Conservation (phyloP, 2,329 filamentous ascomycete species). For the Thermochaetoides dissita region DNA sequence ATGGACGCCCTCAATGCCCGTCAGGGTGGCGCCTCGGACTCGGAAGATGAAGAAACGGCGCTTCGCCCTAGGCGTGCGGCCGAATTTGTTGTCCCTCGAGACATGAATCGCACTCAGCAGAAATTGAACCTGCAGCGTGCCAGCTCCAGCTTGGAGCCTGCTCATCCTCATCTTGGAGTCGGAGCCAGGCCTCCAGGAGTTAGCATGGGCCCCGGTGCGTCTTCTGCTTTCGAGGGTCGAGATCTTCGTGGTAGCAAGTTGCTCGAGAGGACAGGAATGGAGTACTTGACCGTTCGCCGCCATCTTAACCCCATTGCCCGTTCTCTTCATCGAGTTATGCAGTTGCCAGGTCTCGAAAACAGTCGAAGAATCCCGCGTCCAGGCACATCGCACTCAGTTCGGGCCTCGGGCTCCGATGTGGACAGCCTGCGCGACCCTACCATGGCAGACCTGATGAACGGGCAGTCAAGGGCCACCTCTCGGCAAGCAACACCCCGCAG, state of each 20-base stretch:
- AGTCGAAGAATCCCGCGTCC: conserved; percentile 31
- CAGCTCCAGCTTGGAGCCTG: conserved; percentile 55
- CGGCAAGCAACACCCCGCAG: conserved; percentile 16
- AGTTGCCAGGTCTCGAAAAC: conserved; percentile 38
- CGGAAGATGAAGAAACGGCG: conserved; percentile 5
- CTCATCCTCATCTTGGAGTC: conserved; percentile 28
- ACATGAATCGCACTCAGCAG: conserved; percentile 57
- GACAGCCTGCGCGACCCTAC: conserved; percentile 13
- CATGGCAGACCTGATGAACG: conserved; percentile 18
- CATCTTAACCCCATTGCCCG: conserved; percentile 58
- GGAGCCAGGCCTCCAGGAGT: conserved; percentile 3
- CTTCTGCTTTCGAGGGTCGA: too few relatives aligned
- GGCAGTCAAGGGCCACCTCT: not conserved
- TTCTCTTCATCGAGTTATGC: conserved; percentile 40
- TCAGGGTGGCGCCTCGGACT: not conserved
- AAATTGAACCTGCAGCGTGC: conserved; percentile 63
- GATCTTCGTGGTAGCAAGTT: conserved; percentile 41
- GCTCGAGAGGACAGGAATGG: conserved; percentile 55
- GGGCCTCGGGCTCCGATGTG: too few relatives aligned
- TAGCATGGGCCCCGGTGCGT: too few relatives aligned
- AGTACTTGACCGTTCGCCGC: conserved; percentile 60
- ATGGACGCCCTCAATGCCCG: conserved; percentile 4
- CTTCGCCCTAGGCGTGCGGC: conserved; percentile 20
- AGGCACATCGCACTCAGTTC: conserved; percentile 3
- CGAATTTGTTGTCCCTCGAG: conserved; percentile 29